Base-by-base conservation (phyloP, 371 early-diverging fungal species). In the Actinomortierella wolfii region DNA sequence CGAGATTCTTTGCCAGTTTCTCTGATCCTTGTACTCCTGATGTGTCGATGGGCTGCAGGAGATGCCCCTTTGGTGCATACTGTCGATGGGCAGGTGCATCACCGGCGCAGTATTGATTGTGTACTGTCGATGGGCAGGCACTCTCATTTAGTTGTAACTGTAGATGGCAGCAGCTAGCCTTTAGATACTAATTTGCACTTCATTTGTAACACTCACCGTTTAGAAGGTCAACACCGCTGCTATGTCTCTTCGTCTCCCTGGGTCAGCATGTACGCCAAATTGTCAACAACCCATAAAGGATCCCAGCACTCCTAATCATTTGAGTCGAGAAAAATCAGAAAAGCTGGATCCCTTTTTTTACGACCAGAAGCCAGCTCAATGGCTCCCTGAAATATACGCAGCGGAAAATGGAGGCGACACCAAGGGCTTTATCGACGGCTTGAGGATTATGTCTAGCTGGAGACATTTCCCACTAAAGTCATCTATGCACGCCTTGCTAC, bases 41-140 rank as follows among this genome's bases (percentile, higher is more conserved):
- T 29, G 51, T 51, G 51, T 28, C 51, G 29, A 17, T 13, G 51
- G 51, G 29, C 51, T 51, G 51, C 51, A 51, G 51, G 51, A 51
- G 26, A 51, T 51, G 51, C 18, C 51, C 25, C 51, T 51, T 51
- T 28, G 51, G 51, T 51, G 51, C 14, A 51, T 28, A 26, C 28
- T 51, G 51, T 51, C 51, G 17, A 17, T 13, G 51, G 51, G 51
- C 51, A 51, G 51, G 51, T 51, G 51, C 51, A 51, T 18, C 51
- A 29, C 49, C 25, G 51, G 51, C 29, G 51, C 2, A 51, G 51
- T 11, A 34, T 34, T 6, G 11, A 34, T 4, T 34, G 34, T 34
- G 34, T 11, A 6, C 11, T 34, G 34, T 34, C 34, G 4, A 11
- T 34, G 34, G 34, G 34, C 34, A 34, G 34, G 34, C 34, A 34